Conservation (phyloP, 805 yeast genomes). For the Cyberlindnera subsufficiens region DNA sequence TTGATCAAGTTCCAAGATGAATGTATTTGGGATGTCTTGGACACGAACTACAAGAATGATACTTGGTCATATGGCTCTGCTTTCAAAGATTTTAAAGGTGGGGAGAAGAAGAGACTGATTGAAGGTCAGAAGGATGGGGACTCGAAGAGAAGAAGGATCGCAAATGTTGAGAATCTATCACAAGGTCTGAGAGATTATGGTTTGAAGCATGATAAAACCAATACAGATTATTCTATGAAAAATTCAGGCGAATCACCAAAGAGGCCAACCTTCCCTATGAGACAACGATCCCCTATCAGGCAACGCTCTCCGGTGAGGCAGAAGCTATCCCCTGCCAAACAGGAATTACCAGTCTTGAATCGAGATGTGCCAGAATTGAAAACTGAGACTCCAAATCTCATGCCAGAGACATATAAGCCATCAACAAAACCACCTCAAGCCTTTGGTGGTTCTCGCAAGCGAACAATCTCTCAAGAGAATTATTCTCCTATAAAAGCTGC, state of each 20-base stretch:
- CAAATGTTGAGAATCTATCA: constrained; percentile 9
- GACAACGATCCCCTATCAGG: too few species aligned
- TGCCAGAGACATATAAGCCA: neutral
- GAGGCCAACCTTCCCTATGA: neutral
- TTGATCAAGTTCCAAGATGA: constrained; percentile 7
- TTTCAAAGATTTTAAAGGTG: constrained; percentile 7
- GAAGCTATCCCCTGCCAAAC: too few species aligned
- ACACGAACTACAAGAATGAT: constrained; percentile 4
- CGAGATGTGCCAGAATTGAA: too few species aligned
- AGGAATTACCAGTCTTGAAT: too few species aligned
- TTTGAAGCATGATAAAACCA: neutral
- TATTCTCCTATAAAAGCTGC: constrained; percentile 22
- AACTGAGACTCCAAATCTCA: too few species aligned
- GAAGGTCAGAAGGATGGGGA: constrained; percentile 2
- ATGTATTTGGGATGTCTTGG: constrained; percentile 19
- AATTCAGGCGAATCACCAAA: neutral
- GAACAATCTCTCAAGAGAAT: constrained; percentile 13
- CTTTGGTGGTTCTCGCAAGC: constrained; percentile 21
- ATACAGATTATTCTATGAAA: neutral
- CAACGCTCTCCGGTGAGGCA: too few species aligned
- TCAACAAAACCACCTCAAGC: constrained; percentile 2
- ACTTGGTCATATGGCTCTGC: constrained; percentile 13
- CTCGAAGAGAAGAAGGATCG: constrained; percentile 3
- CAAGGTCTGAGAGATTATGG: constrained; percentile 12
- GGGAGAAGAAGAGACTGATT: constrained; percentile 1